Evolutionary conservation across 306 rosid genomes (phyloP), one percentile per base, ranked within the genome.

Genomic region (Dryas drummondii): DNA sequence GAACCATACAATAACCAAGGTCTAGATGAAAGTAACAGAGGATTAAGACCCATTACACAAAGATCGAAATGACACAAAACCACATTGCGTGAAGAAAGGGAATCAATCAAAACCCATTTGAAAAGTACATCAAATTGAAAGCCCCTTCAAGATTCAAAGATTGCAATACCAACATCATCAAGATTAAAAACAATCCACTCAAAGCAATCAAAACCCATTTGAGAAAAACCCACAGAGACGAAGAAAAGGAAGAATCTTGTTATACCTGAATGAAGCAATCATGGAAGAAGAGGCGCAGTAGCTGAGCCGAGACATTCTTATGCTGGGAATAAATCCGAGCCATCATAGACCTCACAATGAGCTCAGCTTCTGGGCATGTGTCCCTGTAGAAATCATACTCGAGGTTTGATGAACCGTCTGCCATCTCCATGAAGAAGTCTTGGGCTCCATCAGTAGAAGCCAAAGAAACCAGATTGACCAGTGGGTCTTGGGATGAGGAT

Each of bases 241-340:
- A 63, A 44, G 27, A 58, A 42, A 13, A 45, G 12, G 12, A 47
- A 68, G 15, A 66, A 53, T 16, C 7, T 1, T 9, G 7, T 1
- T 8, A 49, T 61, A 87, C 98, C 86, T 82, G 79, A 52, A 91
- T 84, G 85, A 94, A 91, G 89, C 98, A 94, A 11, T 91, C 97
- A 40, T 91, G 98, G 76, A 94, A 94, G 83, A 88, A 90, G 66
- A 94, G 97, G 55, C 97, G 93, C 9, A 94, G 88, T 17, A 94
- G 86, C 70, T 90, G 86, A 0, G 97, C 81, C 2, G 96, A 78
- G 41, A 84, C 80, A 9, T 87, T 86, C 22, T 82, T 74, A 3
- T 84, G 87, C 16, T 75, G 86, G 22, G 78, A 72, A 86, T 86
- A 86, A 6, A 91, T 48, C 54, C 80, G 84, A 70, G 91, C 76